phyloP scores from a whole-genome alignment of 2,329 filamentous ascomycete genomes.

The Aspergillus sp. region DNA sequence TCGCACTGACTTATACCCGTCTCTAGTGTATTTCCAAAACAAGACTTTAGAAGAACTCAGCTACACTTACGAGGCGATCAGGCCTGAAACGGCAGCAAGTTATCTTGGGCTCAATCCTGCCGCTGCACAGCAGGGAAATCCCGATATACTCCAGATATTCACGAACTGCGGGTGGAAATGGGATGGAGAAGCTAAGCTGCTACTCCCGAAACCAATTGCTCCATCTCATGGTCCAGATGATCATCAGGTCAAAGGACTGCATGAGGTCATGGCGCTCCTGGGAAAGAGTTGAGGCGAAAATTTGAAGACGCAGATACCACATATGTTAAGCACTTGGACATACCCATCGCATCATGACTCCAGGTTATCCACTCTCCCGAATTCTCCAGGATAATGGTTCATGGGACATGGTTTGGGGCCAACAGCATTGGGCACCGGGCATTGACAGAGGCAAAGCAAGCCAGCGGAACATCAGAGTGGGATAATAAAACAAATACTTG shows the following conservation, averaged over 20 bases:
- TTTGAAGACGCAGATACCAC: neutral
- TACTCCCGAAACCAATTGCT: conserved; percentile 27
- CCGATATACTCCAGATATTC: conserved; percentile 25
- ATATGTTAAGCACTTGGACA: neutral
- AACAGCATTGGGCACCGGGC: neutral
- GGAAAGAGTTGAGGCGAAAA: conserved; percentile 18
- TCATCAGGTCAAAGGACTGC: conserved; percentile 21
- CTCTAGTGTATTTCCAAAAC: conserved; percentile 31
- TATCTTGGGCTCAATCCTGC: conserved; percentile 31
- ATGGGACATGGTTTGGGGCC: neutral
- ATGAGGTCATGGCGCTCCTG: conserved; percentile 28
- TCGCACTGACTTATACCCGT: neutral
- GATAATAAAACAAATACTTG: conserved; percentile 17
- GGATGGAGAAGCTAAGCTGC: conserved; percentile 27
- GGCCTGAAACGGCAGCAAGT: conserved; percentile 27
- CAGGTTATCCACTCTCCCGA: neutral
- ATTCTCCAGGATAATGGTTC: neutral
- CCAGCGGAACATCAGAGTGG: conserved; percentile 23
- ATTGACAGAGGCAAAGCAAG: conserved; percentile 3
- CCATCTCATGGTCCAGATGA: conserved; percentile 8
- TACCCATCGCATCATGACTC: neutral
- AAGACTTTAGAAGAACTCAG: conserved; percentile 33
- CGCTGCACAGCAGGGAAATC: conserved; percentile 20
- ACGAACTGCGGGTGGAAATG: conserved; percentile 33
- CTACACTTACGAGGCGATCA: conserved; percentile 34